Percentiles rank a stretch among this genome's conserved stretches.
phyloP scores from a whole-genome alignment of 2,329 filamentous ascomycete genomes.

The Leptographium procerum region DNA sequence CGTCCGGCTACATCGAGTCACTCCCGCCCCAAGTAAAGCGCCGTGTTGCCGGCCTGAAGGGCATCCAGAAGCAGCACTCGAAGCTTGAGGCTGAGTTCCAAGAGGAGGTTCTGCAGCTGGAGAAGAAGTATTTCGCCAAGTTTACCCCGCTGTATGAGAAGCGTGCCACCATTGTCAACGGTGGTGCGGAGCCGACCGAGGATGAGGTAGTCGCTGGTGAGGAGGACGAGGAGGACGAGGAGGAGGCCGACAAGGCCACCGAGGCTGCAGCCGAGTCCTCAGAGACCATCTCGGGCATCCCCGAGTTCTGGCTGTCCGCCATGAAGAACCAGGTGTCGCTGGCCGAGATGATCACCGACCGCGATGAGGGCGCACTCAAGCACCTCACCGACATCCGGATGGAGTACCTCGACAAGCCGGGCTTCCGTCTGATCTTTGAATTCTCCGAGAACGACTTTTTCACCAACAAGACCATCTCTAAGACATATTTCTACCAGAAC shows the following conservation, averaged over 20 bases:
- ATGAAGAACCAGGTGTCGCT: slow-evolving; percentile 99
- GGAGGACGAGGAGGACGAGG: slow-evolving; percentile 59
- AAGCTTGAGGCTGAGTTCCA: slow-evolving; percentile 98
- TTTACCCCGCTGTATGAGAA: slow-evolving; percentile 96
- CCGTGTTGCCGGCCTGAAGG: slow-evolving; percentile 90
- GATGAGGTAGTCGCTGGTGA: slow-evolving; percentile 81
- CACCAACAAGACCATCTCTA: slow-evolving; percentile 91
- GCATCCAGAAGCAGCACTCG: slow-evolving; percentile 96
- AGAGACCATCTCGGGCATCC: slow-evolving; percentile 63
- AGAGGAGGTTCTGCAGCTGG: slow-evolving; percentile 91
- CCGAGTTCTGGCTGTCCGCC: slow-evolving; percentile 98
- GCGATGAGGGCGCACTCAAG: slow-evolving; percentile 89
- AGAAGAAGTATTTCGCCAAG: slow-evolving; percentile 99
- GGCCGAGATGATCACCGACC: slow-evolving; percentile 96
- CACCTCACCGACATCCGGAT: slow-evolving; percentile 87
- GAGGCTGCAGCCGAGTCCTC: slow-evolving; percentile 31
- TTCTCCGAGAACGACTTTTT: slow-evolving; percentile 94
- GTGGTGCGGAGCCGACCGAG: slow-evolving; percentile 71
- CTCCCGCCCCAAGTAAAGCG: slow-evolving; percentile 81
- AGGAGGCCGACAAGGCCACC: slow-evolving; percentile 42
- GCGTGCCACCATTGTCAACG: slow-evolving; percentile 87
- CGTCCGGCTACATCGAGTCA: slow-evolving; percentile 96
- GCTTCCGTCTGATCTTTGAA: slow-evolving; percentile 96
- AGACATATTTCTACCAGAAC: slow-evolving; percentile 98
- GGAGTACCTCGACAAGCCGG: slow-evolving; percentile 97